Percentiles rank a stretch among this genome's conserved stretches.
These are phyloP conservation scores for Agaricus subrufescens DNA, from an alignment of 768 basidiomycete genomes.

Conservation along the genomic window DNA sequence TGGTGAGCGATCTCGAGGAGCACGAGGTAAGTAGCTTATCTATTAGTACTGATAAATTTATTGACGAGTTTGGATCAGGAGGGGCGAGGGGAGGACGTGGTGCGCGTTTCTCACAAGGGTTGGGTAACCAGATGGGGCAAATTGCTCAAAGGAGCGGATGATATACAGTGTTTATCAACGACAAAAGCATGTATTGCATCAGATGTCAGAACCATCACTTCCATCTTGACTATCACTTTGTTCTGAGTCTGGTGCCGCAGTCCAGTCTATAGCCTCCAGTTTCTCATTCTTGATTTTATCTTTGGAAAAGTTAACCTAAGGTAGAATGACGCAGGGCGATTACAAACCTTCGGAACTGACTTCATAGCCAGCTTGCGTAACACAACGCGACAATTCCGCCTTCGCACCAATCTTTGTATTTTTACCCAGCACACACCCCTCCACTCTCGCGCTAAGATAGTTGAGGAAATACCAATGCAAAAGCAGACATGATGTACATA, in stretches of 20 bases:
- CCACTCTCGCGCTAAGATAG: slow-evolving; percentile 59
- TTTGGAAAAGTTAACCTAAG: slow-evolving; percentile 18
- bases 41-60: neutral
- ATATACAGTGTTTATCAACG: neutral
- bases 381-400: slow-evolving; percentile 61
- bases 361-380: slow-evolving; percentile 79
- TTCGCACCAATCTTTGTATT: slow-evolving; percentile 69
- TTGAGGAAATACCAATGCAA: slow-evolving; percentile 1
- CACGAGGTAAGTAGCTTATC: slow-evolving; percentile 42
- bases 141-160: slow-evolving; percentile 19
- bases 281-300: slow-evolving; percentile 47
- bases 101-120: slow-evolving; percentile 76
- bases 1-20: slow-evolving; percentile 61
- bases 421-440: slow-evolving; percentile 71
- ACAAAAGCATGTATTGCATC: neutral
- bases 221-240: slow-evolving; percentile 11
- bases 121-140: slow-evolving; percentile 72
- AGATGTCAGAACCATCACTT: neutral
- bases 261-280: slow-evolving; percentile 33
- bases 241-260: slow-evolving; percentile 18
- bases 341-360: slow-evolving; percentile 54
- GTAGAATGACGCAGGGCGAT: neutral
- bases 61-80: slow-evolving; percentile 28
- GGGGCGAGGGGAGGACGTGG: slow-evolving; percentile 66
- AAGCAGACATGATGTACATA: slow-evolving; percentile 26